These are phyloP conservation scores for Fusarium sp. DNA, from an alignment of 2,329 filamentous ascomycete species.

Conservation along the genomic window DNA sequence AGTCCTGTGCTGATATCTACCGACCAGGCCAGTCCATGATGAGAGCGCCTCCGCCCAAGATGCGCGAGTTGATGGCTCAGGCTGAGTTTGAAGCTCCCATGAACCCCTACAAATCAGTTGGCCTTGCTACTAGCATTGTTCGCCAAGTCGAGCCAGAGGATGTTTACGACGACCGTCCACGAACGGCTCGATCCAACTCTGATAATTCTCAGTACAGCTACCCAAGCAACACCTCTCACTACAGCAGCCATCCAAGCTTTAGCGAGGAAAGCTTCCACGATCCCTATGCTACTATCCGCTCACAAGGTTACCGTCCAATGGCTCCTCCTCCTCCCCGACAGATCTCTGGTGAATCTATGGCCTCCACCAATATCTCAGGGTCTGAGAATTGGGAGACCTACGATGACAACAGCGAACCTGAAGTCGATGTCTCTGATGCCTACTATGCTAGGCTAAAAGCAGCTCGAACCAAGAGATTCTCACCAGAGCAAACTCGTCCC, in stretches of 20 bases:
- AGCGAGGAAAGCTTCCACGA: conserved; percentile 55
- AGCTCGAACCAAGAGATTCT: conserved; percentile 73
- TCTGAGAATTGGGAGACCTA: conserved; percentile 99
- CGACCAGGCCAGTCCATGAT: conserved; percentile 65
- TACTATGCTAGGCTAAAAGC: conserved; percentile 85
- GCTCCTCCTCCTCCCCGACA: conserved; percentile 67
- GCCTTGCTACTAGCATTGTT: conserved; percentile 67
- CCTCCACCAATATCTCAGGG: conserved; percentile 81
- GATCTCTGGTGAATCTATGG: conserved; percentile 73
- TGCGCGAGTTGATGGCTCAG: conserved; percentile 78
- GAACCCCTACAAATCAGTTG: conserved; percentile 62
- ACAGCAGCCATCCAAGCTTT: conserved; percentile 47
- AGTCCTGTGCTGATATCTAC: conserved; percentile 59
- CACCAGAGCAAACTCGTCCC: conserved; percentile 59
- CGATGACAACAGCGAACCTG: conserved; percentile 83
- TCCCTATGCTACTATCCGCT: conserved; percentile 57
- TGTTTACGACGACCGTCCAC: conserved; percentile 78
- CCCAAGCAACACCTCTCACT: conserved; percentile 51
- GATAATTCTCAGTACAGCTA: conserved; percentile 52
- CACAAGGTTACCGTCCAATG: conserved; percentile 56
- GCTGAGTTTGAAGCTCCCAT: conserved; percentile 64
- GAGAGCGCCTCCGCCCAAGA: conserved; percentile 86
- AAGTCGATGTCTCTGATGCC: conserved; percentile 78
- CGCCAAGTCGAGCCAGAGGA: conserved; percentile 80
- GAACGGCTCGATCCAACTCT: conserved; percentile 54